A percentile compares a stretch with the other conserved stretches of the same genome.
Conservation (phyloP, 176 grass and related monocot species). For the Carex parvula region DNA sequence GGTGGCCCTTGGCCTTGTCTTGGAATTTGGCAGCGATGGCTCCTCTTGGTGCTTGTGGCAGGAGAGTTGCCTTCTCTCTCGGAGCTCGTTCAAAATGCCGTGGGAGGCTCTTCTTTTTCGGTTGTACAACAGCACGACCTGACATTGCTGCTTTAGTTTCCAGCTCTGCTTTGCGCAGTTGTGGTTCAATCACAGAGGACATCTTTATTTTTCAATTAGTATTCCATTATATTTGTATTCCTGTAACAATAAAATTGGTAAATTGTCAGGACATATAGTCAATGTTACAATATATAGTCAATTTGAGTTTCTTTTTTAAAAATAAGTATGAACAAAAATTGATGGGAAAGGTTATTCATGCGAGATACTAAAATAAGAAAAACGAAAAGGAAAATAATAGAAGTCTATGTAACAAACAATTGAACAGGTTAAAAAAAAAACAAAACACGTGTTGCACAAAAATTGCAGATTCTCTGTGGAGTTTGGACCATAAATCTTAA, state of each 20-base stretch:
- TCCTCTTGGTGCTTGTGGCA: slow-evolving; percentile 11
- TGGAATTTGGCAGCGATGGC: slow-evolving; percentile 45
- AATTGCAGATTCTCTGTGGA: background rate
- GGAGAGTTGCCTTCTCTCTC: slow-evolving; percentile 27
- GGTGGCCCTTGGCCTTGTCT: slow-evolving; percentile 43
- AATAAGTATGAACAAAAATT: background rate
- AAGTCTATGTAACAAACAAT: background rate
- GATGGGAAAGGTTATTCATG: background rate
- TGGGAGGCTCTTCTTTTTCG: slow-evolving; percentile 36
- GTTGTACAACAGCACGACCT: slow-evolving; percentile 22
- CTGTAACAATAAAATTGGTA: slow-evolving; percentile 5
- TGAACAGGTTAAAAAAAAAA: no score
- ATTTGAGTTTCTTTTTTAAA: background rate
- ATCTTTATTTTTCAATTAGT: slow-evolving; percentile 20
- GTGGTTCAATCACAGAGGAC: slow-evolving; percentile 35
- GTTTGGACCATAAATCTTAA: background rate
- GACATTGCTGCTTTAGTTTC: slow-evolving; percentile 20
- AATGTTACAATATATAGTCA: background rate
- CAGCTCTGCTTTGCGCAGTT: slow-evolving; percentile 33
- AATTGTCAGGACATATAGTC: background rate
- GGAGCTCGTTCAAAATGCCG: slow-evolving; percentile 31
- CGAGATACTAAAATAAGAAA: background rate
- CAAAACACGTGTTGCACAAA: background rate
- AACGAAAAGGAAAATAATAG: background rate
- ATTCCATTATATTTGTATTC: background rate